Evolutionary conservation across 345 rosid species (phyloP).

Genomic region (Eucalyptus marginata): DNA sequence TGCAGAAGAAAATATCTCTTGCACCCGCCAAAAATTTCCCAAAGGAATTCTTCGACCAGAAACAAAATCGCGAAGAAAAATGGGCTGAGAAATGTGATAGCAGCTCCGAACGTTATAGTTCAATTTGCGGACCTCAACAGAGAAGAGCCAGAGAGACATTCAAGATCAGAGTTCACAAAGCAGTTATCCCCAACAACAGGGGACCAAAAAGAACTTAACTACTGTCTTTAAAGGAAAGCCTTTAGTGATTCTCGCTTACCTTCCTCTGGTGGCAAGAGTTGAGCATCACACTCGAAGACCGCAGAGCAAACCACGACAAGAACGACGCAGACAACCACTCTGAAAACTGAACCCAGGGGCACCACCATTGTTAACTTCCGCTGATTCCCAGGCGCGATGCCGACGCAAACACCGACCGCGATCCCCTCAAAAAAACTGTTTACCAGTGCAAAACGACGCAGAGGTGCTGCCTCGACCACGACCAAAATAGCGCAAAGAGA

Average conservation of each 20-base stretch:
- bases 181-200: background rate
- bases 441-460: no score
- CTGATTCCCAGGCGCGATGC: no score
- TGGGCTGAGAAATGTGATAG: background rate
- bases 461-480: no score
- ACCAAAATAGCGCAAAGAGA: no score
- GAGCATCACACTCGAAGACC: no score
- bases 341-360: background rate
- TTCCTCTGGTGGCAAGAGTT: conserved; percentile 16
- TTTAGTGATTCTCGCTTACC: conserved; percentile 7
- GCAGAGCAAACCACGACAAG: conserved; percentile 19
- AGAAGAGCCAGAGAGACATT: background rate
- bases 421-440: no score
- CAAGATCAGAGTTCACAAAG: background rate
- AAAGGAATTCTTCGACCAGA: background rate
- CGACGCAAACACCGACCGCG: no score
- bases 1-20: background rate
- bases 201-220: background rate
- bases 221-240: background rate
- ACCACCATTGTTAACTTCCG: no score
- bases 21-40: no score
- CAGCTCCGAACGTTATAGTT: background rate
- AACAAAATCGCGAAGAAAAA: background rate
- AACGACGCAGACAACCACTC: background rate
- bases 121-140: background rate